These are phyloP conservation scores for Phytophthora quininea DNA, from an alignment of 352 stramenopile species.

Conservation along the genomic window DNA sequence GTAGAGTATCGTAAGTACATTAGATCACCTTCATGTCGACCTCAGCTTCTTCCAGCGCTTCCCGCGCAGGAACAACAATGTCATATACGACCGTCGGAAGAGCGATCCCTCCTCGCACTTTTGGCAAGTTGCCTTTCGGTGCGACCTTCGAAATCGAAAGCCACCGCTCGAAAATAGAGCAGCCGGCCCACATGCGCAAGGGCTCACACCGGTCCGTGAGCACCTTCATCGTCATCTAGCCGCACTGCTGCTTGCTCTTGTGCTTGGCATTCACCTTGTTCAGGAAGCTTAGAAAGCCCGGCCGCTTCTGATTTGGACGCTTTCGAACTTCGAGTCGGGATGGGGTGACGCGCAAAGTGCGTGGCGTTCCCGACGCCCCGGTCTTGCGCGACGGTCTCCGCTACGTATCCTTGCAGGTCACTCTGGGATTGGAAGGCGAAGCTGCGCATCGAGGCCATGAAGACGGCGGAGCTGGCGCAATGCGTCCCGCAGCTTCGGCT, in stretches of 20 bases:
- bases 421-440: background rate
- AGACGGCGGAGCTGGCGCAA: conserved; percentile 12
- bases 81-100: no score
- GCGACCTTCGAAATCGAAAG: no score
- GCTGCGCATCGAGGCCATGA: background rate
- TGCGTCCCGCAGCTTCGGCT: conserved; percentile 25
- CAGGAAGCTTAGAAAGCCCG: background rate
- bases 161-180: no score
- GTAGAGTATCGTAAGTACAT: no score
- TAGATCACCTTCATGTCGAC: background rate
- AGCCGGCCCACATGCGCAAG: no score
- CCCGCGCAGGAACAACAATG: background rate
- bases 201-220: no score
- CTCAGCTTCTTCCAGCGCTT: background rate
- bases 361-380: background rate
- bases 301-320: background rate
- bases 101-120: background rate
- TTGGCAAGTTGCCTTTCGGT: background rate
- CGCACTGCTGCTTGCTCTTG: no score
- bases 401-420: conserved; percentile 1
- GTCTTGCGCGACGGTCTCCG: conserved; percentile 9
- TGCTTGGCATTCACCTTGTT: no score
- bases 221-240: no score
- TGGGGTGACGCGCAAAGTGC: background rate
- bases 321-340: background rate